Evolutionary conservation across 2,329 filamentous ascomycete genomes (phyloP), one percentile per base, ranked within the genome.

Genomic region (Leptographium radiaticola): DNA sequence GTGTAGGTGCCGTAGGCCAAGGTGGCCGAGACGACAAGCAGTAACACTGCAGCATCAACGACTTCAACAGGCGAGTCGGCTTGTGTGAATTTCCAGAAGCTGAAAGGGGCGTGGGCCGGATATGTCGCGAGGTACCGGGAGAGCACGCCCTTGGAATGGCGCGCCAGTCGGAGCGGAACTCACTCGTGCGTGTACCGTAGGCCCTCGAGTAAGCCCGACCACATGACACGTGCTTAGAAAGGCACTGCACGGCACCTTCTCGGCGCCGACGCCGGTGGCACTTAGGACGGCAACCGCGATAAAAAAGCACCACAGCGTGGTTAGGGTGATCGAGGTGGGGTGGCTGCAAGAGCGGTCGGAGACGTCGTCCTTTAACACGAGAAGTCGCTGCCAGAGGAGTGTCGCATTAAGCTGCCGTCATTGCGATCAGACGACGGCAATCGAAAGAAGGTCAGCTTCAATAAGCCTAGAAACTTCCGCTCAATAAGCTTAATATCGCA

Each of bases 111-210:
- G 80, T 93, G 88, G 67, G 90, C 86, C 7, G 88, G 86, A 69
- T 86, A 91, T 55, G 86, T 87, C 60, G 93, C 89, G 54, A 87
- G 77, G 64, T 90, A 74, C 58, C 88, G 82, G 77, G 89, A 93
- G 61, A 94, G 71, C 61, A 93, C 90, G 58, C 87, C 87, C 71
- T 90, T 89, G 61, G 75, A 15, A 91, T 85, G 3, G 87, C 86
- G 59, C 82, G 81, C 88, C 88, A 94, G 57, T 86, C 87, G 62
- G 87, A 86, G 58, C 88, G 81, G 76, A 94, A 93, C 63, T 93
- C 87, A n/a, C n/a, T n/a, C n/a, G 61, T 83, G 76, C 10, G 49
- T 44, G 59, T 87, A 87, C n/a, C n/a, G n/a, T n/a, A n/a, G n/a
- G n/a, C n/a, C n/a, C n/a, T n/a, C n/a, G n/a, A n/a, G n/a, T n/a